Conservation (phyloP, 2,329 filamentous ascomycete species). For the Penicillium sp. region DNA sequence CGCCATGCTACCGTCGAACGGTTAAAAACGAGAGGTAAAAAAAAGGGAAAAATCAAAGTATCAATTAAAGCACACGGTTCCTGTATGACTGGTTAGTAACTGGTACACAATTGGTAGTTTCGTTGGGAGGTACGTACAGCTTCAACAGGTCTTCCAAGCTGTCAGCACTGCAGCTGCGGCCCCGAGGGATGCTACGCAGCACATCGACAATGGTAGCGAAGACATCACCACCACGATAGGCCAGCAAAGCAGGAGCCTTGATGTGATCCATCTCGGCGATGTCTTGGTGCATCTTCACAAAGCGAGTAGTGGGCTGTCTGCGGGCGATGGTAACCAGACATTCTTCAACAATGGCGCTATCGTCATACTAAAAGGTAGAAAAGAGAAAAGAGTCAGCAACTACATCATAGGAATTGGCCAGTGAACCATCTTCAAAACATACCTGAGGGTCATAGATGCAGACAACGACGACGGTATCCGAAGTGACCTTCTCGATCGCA, state of each 20-base stretch:
- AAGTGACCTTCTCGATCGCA: conserved; percentile 84
- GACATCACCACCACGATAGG: conserved; percentile 86
- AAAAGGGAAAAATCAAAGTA: not conserved
- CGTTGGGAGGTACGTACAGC: conserved; percentile 44
- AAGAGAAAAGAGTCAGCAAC: not conserved
- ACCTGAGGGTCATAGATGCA: conserved; percentile 90
- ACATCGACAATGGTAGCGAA: conserved; percentile 88
- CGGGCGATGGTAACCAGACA: conserved; percentile 75
- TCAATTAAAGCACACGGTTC: conserved; percentile 32
- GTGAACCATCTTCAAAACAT: conserved; percentile 37
- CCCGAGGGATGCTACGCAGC: conserved; percentile 76
- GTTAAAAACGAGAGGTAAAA: not conserved
- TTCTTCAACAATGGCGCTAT: conserved; percentile 76
- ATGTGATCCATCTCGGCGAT: conserved; percentile 94
- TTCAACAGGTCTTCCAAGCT: conserved; percentile 61
- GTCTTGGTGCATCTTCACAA: conserved; percentile 86
- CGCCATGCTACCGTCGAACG: conserved; percentile 10
- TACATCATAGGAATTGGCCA: no score
- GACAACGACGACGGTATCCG: conserved; percentile 83
- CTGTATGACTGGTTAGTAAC: conserved; percentile 14
- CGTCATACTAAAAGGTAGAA: conserved; percentile 62
- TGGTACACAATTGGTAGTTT: not conserved
- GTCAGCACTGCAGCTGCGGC: conserved; percentile 50
- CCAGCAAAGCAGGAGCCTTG: conserved; percentile 82
- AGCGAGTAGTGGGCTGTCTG: conserved; percentile 71